These are phyloP conservation scores for Apophysomyces elegans DNA, from an alignment of 371 early-diverging fungal genomes.

Conservation along the genomic window DNA sequence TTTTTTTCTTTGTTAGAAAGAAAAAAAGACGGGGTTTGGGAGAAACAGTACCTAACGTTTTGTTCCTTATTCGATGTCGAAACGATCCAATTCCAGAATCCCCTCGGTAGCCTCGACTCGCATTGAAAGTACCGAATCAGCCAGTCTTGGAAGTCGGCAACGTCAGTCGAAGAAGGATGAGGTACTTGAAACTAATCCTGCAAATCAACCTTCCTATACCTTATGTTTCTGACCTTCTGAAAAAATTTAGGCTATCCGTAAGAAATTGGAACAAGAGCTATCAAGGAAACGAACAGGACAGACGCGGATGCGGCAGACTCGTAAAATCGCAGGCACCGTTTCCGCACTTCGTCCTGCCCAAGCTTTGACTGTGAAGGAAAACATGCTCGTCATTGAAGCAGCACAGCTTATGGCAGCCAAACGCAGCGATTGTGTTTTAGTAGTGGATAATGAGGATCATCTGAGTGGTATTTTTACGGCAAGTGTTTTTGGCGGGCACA, in stretches of 20 bases:
- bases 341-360: conserved; percentile 82
- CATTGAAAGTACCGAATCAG: conserved; percentile 27
- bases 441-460: conserved; percentile 85
- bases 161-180: conserved; percentile 55
- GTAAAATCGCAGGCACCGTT: conserved; percentile 78
- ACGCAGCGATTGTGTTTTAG: conserved; percentile 88
- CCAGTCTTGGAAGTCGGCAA: conserved; percentile 39
- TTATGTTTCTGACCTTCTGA: conserved; percentile 5
- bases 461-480: conserved; percentile 91
- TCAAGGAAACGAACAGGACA: conserved; percentile 60
- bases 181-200: conserved; percentile 24
- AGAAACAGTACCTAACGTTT: not conserved
- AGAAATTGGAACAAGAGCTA: conserved; percentile 71
- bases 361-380: conserved; percentile 86
- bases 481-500: conserved; percentile 29
- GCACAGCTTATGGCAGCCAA: conserved; percentile 96
- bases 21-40: conserved; percentile 4
- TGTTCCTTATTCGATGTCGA: conserved; percentile 10
- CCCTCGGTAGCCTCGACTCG: conserved; percentile 38
- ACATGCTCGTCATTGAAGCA: conserved; percentile 85
- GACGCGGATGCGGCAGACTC: conserved; percentile 33
- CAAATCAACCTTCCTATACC: not conserved
- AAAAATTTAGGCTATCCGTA: conserved; percentile 62
- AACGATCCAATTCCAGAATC: conserved; percentile 28
- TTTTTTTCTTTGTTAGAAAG: conserved; percentile 1